Evolutionary conservation across 208 protist genomes (phyloP).

Genomic region (Herpetomonas tarakana): DNA sequence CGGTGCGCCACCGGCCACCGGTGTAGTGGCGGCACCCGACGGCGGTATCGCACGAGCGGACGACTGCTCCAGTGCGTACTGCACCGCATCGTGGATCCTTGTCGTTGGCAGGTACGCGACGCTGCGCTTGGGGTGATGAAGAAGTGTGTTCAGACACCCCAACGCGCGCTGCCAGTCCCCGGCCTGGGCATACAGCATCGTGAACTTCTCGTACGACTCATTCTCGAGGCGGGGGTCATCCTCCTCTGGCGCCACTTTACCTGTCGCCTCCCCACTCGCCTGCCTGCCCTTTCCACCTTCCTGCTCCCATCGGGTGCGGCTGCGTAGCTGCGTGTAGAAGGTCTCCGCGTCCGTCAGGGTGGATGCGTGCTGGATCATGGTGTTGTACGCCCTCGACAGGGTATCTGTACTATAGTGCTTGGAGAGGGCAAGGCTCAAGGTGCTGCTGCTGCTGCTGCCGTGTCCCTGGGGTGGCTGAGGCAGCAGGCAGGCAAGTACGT

Average conservation of each 20-base stretch:
- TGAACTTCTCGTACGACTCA: conserved; percentile 53
- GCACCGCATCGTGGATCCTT: conserved; percentile 74
- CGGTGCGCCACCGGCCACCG: background rate
- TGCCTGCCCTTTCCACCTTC: background rate
- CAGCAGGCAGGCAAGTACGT: conserved; percentile 2
- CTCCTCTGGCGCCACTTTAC: conserved; percentile 8
- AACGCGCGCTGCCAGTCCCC: conserved; percentile 59
- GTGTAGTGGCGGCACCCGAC: conserved; percentile 21
- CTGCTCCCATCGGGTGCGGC: background rate
- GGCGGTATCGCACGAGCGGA: conserved; percentile 13
- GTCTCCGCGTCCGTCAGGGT: conserved; percentile 25
- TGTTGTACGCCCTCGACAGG: conserved; percentile 40
- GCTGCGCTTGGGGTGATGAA: conserved; percentile 25
- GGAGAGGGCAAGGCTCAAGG: conserved; percentile 13
- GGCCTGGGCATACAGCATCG: conserved; percentile 42
- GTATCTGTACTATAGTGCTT: conserved; percentile 53
- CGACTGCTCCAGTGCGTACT: conserved; percentile 73
- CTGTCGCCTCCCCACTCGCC: background rate
- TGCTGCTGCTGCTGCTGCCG: background rate
- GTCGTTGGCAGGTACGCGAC: conserved; percentile 58
- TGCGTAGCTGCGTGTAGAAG: conserved; percentile 11
- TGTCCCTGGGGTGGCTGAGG: background rate
- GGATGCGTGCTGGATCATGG: conserved; percentile 30
- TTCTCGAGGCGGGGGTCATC: conserved; percentile 36
- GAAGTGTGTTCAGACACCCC: conserved; percentile 38